Base-by-base conservation (phyloP, 2,329 filamentous ascomycete species). In the Meredithiella fracta region DNA sequence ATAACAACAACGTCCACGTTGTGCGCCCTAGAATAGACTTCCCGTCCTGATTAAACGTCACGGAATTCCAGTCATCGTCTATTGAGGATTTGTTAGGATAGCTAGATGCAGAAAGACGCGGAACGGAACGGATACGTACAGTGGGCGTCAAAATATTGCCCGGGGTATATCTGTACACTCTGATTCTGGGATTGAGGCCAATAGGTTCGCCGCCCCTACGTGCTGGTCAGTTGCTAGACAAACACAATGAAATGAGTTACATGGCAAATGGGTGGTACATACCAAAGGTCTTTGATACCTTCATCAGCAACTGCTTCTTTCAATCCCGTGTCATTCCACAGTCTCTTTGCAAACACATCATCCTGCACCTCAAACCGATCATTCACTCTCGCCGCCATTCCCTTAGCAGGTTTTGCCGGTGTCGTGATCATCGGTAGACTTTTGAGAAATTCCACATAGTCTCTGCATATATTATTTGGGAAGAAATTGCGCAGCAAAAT, bases 81-180 rank as follows among this genome's bases (percentile, higher is more conserved):
- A 63, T 51, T 22, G 59, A 8, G 5, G 42, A 40, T 26, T 25
- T 14, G 44, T 49, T 20, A 49, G 40, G 15, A 22, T 8, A 2
- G 15, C 2, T 7, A 15, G 17, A 8, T 2, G 34, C n/a, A 31
- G 17, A 56, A 47, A 57, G 40, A 58, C 14, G 47, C 44, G 77
- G 25, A 1, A 6, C 17, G 9, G 15, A 14, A 51, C n/a, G 9
- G 23, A 47, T 17, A 63, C 83, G 63, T 77, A 91, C 87, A 96
- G 67, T 96, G 91, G 63, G 86, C 83, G 64, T 89, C 89, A 66
- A 96, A 96, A 66, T 90, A 95, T 65, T 96, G 89, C 0, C 86
- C 87, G 83, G 79, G 1, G 76, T 78, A 67, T 96, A 96, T 22
- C 90, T 79, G 69, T 96, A 96, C 29, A 96, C 79, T 34, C 91